A percentile compares a stretch with the other conserved stretches of the same genome.
Conservation (phyloP, 2,329 filamentous ascomycete species). For the Clathrospora elynae region DNA sequence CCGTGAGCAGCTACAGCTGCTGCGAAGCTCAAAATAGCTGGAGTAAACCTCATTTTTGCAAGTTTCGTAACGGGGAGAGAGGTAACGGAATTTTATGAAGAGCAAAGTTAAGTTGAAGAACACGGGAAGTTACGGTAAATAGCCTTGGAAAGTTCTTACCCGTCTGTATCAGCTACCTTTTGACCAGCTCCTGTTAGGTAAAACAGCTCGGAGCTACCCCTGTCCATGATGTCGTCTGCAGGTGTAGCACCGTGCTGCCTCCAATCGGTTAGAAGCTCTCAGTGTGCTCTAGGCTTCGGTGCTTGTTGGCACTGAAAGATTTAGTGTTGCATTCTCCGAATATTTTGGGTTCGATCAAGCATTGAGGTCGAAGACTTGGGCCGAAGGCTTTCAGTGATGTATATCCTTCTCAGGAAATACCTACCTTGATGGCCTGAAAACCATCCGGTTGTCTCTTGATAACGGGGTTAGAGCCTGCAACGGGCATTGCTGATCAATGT, state of each 20-base stretch:
- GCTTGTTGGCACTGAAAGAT: slow-evolving; percentile 5
- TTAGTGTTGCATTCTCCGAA: background rate
- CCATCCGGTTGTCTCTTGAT: no score
- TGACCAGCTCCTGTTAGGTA: slow-evolving; percentile 44
- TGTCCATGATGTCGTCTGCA: slow-evolving; percentile 32
- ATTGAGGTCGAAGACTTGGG: background rate
- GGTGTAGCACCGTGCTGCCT: slow-evolving; percentile 19
- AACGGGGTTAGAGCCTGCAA: slow-evolving; percentile 4
- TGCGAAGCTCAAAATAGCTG: slow-evolving; percentile 47
- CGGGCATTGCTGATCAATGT: slow-evolving; percentile 16
- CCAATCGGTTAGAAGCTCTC: slow-evolving; percentile 27
- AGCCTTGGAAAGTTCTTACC: slow-evolving; percentile 18
- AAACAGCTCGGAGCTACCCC: slow-evolving; percentile 41
- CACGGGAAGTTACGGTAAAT: slow-evolving; percentile 28
- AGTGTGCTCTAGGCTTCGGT: slow-evolving; percentile 13
- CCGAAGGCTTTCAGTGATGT: background rate
- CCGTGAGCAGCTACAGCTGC: slow-evolving; percentile 64
- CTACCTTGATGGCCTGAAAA: no score
- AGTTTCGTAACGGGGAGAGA: slow-evolving; percentile 3
- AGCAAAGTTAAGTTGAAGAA: slow-evolving; percentile 3
- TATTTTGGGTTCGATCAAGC: background rate
- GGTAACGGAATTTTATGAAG: slow-evolving; percentile 5
- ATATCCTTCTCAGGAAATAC: background rate
- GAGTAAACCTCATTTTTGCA: slow-evolving; percentile 38
- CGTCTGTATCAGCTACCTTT: slow-evolving; percentile 32